phyloP scores from a whole-genome alignment of 75 land plant species.

The Sequoiadendron giganteum region DNA sequence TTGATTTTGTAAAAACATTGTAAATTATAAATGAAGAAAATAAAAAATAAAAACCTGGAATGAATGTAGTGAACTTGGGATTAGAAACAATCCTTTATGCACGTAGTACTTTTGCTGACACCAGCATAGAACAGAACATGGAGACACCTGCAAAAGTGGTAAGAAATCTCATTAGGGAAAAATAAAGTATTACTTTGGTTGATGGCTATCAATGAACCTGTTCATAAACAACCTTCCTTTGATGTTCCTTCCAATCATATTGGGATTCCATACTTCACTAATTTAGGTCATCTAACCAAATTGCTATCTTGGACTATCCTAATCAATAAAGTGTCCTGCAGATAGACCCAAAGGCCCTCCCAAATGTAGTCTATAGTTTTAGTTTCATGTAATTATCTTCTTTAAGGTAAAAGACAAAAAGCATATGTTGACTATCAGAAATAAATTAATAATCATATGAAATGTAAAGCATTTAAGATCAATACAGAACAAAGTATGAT shows the following conservation, averaged over 20 bases:
- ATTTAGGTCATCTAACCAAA: background rate
- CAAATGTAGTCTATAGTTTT: background rate
- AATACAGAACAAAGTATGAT: too few species aligned
- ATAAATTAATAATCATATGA: background rate
- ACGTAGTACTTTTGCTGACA: background rate
- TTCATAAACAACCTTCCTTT: background rate
- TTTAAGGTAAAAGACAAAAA: background rate
- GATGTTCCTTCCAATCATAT: background rate
- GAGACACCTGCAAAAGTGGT: background rate
- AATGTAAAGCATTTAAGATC: background rate
- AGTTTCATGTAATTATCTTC: background rate
- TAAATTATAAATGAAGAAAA: background rate
- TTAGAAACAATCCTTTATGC: background rate
- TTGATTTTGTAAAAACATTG: background rate
- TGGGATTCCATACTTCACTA: background rate
- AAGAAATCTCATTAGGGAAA: background rate
- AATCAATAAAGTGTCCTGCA: background rate
- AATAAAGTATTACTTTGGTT: background rate
- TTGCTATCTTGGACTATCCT: background rate
- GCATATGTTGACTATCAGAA: background rate
- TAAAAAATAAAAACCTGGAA: background rate
- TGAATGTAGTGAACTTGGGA: background rate
- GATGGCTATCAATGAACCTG: background rate
- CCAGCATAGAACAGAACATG: too few species aligned
- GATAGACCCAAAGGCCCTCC: background rate